A percentile compares a stretch with the other conserved stretches of the same genome.
phyloP scores from a whole-genome alignment of 164 flowering plant species.

The grape (Vitis vinifera) region ASM3070453v1 NC_081818.1:187001-187500 shows the following conservation, averaged over 20 bases:
- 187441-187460: constrained; percentile 55
- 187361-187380: background rate
- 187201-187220: too few species aligned
- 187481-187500: constrained; percentile 82
- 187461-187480: constrained; percentile 76
- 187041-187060: background rate
- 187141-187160: background rate
- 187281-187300: background rate
- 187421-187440: constrained; percentile 72
- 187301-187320: background rate
- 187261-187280: background rate
- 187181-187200: background rate
- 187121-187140: background rate
- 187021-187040: background rate
- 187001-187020: background rate
- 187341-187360: background rate
- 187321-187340: background rate
- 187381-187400: background rate
- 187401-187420: constrained; percentile 26
- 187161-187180: background rate
- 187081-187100: background rate
- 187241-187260: too few species aligned
- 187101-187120: background rate
- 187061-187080: background rate
- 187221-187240: too few species aligned